These are phyloP conservation scores for Fimicolochytrium jonesii DNA, from an alignment of 192 early-diverging fungal genomes.

Conservation along the genomic window DNA sequence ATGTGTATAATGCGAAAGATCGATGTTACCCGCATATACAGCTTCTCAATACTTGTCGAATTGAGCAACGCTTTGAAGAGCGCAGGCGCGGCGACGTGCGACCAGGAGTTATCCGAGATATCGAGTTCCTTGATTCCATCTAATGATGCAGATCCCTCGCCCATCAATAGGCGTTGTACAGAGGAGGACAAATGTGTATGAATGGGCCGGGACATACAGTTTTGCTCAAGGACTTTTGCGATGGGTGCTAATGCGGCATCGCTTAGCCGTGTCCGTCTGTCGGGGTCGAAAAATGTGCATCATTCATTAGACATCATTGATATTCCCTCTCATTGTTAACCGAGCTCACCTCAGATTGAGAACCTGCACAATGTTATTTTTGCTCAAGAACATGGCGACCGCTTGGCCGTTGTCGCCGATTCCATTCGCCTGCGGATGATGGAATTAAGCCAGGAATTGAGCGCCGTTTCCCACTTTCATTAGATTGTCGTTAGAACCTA, in stretches of 20 bases:
- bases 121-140: slow-evolving; percentile 32
- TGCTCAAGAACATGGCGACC: slow-evolving; percentile 25
- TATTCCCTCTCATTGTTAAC: too few species aligned
- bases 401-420: slow-evolving; percentile 40
- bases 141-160: neutral
- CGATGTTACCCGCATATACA: slow-evolving; percentile 25
- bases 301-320: too few species aligned
- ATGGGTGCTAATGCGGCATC: slow-evolving; percentile 33
- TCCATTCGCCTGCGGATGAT: slow-evolving; percentile 42
- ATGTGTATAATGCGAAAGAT: neutral
- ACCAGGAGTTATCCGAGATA: slow-evolving; percentile 46
- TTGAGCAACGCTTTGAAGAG: slow-evolving; percentile 42
- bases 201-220: too few species aligned
- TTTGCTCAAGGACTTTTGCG: slow-evolving; percentile 41
- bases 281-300: too few species aligned
- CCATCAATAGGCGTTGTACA: neutral
- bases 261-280: slow-evolving; percentile 33
- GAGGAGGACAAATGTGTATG: too few species aligned
- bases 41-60: slow-evolving; percentile 22
- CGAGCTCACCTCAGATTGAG: slow-evolving; percentile 36
- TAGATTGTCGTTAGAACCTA: too few species aligned
- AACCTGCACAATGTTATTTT: slow-evolving; percentile 29
- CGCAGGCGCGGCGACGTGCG: slow-evolving; percentile 25
- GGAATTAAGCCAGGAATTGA: too few species aligned
- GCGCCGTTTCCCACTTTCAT: too few species aligned